Evolutionary conservation across 345 rosid species (phyloP).

Genomic region (Combretum micranthum): DNA sequence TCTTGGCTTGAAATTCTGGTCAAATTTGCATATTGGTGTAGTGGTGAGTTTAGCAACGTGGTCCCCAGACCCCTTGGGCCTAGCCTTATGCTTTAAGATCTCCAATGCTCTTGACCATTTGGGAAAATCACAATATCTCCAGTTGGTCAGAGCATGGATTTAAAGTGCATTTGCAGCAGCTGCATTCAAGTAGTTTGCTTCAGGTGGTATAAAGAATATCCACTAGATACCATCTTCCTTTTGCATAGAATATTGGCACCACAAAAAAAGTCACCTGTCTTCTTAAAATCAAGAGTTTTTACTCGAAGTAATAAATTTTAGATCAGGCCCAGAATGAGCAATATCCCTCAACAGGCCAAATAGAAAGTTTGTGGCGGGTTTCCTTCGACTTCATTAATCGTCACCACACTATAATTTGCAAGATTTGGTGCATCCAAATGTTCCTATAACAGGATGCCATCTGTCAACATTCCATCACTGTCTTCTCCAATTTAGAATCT

Average conservation of each 20-base stretch:
- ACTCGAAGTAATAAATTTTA: conserved; percentile 86
- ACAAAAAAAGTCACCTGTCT: conserved; percentile 90
- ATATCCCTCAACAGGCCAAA: conserved; percentile 95
- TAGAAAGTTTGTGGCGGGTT: conserved; percentile 85
- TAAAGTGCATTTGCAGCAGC: conserved; percentile 84
- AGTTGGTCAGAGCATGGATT: conserved; percentile 68
- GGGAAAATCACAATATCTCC: conserved; percentile 89
- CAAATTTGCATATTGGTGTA: conserved; percentile 93
- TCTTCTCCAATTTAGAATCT: background rate
- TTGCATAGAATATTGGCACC: conserved; percentile 89
- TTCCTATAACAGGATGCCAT: conserved; percentile 38
- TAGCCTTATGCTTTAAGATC: conserved; percentile 75
- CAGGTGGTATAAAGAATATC: conserved; percentile 87
- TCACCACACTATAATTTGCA: conserved; percentile 81
- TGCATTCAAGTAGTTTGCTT: conserved; percentile 94
- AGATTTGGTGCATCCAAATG: conserved; percentile 89
- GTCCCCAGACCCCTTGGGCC: conserved; percentile 86
- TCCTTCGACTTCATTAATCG: conserved; percentile 98
- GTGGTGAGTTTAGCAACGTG: conserved; percentile 87
- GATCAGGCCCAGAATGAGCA: conserved; percentile 72
- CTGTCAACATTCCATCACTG: no score
- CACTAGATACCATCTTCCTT: conserved; percentile 92
- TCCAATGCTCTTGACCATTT: conserved; percentile 97
- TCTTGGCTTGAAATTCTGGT: conserved; percentile 95
- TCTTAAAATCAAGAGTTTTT: conserved; percentile 93